phyloP scores from a whole-genome alignment of 176 grass and related monocot species.

The Saccharum spontaneum region DNA sequence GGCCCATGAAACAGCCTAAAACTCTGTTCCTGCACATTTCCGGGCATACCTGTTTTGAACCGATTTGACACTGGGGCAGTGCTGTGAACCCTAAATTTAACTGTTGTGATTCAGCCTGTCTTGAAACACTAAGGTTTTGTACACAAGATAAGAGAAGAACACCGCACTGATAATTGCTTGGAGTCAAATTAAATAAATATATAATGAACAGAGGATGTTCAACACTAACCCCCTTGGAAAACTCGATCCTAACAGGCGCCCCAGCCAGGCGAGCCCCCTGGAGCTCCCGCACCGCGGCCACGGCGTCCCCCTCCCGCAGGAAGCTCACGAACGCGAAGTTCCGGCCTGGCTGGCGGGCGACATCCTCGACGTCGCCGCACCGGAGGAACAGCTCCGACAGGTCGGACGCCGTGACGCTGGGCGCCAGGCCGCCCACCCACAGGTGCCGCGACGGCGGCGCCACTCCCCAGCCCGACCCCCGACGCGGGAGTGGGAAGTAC shows the following conservation, averaged over 20 bases:
- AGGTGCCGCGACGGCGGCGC: conserved; percentile 82
- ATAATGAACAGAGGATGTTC: conserved; percentile 46
- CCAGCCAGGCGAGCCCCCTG: conserved; percentile 64
- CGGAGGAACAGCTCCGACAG: conserved; percentile 66
- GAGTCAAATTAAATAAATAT: conserved; percentile 29
- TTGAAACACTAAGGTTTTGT: conserved; percentile 8
- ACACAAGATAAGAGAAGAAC: conserved; percentile 8
- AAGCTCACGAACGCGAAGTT: conserved; percentile 85
- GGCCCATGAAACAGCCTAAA: neutral
- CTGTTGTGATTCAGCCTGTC: neutral
- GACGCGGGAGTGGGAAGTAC: conserved; percentile 9
- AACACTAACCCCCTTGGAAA: conserved; percentile 99
- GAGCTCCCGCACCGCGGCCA: conserved; percentile 56
- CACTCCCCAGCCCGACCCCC: conserved; percentile 59
- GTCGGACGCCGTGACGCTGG: conserved; percentile 40
- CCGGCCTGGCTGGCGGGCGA: conserved; percentile 57
- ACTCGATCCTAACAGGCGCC: conserved; percentile 82
- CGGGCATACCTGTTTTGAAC: neutral
- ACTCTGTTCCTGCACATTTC: conserved; percentile 6
- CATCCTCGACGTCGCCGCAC: conserved; percentile 67
- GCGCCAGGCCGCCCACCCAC: conserved; percentile 79
- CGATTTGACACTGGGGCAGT: neutral
- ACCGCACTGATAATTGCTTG: neutral
- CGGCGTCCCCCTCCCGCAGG: conserved; percentile 55
- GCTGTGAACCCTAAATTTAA: conserved; percentile 19